These are phyloP conservation scores for Globisporangium megalacanthum DNA, from an alignment of 352 stramenopile species.

Conservation along the genomic window DNA sequence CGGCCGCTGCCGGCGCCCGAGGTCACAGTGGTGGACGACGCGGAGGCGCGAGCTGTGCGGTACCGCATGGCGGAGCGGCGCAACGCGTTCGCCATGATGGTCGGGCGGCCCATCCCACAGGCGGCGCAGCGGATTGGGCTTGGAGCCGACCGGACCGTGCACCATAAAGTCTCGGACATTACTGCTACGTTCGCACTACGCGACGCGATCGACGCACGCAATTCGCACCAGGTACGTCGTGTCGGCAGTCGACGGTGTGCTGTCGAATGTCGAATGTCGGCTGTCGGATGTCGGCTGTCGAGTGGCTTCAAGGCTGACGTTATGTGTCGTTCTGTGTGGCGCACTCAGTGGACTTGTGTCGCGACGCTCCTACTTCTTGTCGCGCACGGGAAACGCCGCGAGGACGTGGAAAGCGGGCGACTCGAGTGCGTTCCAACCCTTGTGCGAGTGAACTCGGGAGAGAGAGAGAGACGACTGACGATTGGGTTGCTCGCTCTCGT, in stretches of 20 bases:
- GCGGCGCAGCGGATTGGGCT: conserved; percentile 48
- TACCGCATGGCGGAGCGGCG: conserved; percentile 55
- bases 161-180: conserved; percentile 49
- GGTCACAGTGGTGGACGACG: conserved; percentile 15
- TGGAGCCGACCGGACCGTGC: conserved; percentile 41
- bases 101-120: conserved; percentile 44
- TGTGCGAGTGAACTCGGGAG: not conserved
- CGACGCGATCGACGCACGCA: conserved; percentile 60
- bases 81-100: conserved; percentile 62
- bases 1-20: conserved; percentile 19
- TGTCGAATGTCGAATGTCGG: too few relatives aligned
- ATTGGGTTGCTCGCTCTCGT: not conserved
- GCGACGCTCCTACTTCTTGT: conserved; percentile 63
- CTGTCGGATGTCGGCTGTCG: too few relatives aligned
- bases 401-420: conserved; percentile 31
- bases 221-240: conserved; percentile 46
- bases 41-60: conserved; percentile 33
- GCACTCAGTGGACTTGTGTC: conserved; percentile 28
- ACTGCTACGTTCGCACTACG: conserved; percentile 52
- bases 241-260: too few relatives aligned
- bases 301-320: too few relatives aligned
- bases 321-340: not conserved
- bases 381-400: conserved; percentile 38
- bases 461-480: not conserved
- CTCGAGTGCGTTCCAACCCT: conserved; percentile 26